phyloP scores from a whole-genome alignment of 148 eudicot species.

The Beta vulgaris region DNA sequence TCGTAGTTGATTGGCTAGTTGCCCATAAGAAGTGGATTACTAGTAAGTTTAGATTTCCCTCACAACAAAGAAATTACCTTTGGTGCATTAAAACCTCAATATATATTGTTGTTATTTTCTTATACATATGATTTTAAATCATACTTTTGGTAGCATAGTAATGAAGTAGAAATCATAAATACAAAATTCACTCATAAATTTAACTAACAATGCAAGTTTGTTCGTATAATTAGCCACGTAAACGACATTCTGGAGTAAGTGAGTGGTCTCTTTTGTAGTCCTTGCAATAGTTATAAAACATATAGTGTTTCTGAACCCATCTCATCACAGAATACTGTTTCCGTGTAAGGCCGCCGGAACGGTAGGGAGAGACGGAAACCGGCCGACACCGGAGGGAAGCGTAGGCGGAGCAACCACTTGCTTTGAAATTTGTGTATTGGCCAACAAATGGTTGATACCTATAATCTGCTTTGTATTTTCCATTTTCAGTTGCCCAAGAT shows the following conservation, averaged over 20 bases:
- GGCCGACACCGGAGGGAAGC: constrained; percentile 58
- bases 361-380: constrained; percentile 58
- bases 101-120: too few relatives aligned
- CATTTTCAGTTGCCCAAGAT: constrained; percentile 94
- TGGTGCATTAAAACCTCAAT: too few relatives aligned
- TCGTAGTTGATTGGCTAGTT: too few relatives aligned
- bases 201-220: too few relatives aligned
- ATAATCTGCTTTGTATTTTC: constrained; percentile 87
- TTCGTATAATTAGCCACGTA: constrained; percentile 7
- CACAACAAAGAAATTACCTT: too few relatives aligned
- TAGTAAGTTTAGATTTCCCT: too few relatives aligned
- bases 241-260: constrained; percentile 74
- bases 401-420: constrained; percentile 73
- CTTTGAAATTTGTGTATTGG: constrained; percentile 66
- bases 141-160: neutral
- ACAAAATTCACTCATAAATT: neutral
- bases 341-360: constrained; percentile 59
- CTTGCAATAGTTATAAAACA: constrained; percentile 73
- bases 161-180: neutral
- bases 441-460: constrained; percentile 82
- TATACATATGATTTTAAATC: neutral
- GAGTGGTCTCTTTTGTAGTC: constrained; percentile 78
- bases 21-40: too few relatives aligned
- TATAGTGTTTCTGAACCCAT: constrained; percentile 64
- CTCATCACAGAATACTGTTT: constrained; percentile 55